Conservation (phyloP, 2,329 filamentous ascomycete species). For the Colletotrichum aenigma region DNA sequence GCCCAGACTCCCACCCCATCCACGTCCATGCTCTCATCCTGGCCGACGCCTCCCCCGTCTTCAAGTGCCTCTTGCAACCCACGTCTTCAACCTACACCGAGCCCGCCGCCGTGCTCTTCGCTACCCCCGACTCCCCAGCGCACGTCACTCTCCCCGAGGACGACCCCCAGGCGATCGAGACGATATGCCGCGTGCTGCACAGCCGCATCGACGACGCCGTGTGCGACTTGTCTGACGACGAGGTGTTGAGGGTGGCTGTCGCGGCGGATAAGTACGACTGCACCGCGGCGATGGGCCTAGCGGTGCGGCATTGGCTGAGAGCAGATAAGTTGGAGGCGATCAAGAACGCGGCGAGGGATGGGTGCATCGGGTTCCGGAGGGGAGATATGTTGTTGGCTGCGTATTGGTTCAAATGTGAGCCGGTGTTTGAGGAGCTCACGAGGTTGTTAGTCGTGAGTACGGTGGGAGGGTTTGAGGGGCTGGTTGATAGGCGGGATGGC, state of each 20-base stretch:
- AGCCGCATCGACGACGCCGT: neutral
- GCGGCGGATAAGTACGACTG: constrained; percentile 5
- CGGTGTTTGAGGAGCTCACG: neutral
- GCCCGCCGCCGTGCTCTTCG: neutral
- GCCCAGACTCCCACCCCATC: neutral
- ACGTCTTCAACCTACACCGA: neutral
- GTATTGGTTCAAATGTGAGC: neutral
- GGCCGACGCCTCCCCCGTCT: neutral
- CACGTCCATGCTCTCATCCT: neutral
- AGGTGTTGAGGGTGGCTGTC: neutral
- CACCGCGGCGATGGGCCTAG: neutral
- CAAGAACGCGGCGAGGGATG: neutral
- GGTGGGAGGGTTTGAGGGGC: neutral
- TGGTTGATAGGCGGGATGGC: neutral
- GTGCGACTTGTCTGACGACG: neutral
- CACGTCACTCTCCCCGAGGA: neutral
- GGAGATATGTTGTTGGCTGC: neutral
- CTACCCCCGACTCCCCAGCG: neutral
- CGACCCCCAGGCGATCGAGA: neutral
- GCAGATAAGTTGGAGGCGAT: neutral
- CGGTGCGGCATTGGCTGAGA: neutral
- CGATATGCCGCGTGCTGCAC: neutral
- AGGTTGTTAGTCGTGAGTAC: neutral
- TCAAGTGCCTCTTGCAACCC: neutral
- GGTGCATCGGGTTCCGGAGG: neutral